These are phyloP conservation scores for Vitis amurensis DNA, from an alignment of 164 flowering plant genomes.

Conservation along the genomic window DNA sequence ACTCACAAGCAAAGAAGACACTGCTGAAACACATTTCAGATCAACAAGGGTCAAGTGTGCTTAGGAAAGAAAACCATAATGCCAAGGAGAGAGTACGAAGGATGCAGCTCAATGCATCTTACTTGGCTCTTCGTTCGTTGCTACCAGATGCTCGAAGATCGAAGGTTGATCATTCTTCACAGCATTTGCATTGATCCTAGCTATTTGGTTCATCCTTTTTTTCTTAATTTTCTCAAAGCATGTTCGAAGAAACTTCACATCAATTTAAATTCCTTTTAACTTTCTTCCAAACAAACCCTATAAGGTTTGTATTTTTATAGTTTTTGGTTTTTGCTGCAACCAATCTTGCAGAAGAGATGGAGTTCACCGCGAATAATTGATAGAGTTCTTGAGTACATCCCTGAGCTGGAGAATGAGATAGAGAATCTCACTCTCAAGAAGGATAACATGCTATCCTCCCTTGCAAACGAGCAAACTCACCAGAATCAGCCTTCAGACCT, in stretches of 20 bases:
- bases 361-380: slow-evolving; percentile 30
- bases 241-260: no score
- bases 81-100: slow-evolving; percentile 45
- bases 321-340: no score
- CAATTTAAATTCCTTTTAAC: no score
- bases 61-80: slow-evolving; percentile 36
- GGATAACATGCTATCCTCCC: slow-evolving; percentile 4
- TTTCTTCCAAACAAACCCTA: no score
- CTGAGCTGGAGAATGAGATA: slow-evolving; percentile 37
- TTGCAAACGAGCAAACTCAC: background rate
- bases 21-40: background rate
- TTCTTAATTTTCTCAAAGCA: no score
- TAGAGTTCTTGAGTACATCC: slow-evolving; percentile 33
- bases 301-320: no score
- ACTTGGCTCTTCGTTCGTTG: slow-evolving; percentile 29
- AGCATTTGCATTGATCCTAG: background rate
- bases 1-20: background rate
- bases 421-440: slow-evolving; percentile 25
- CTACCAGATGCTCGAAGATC: slow-evolving; percentile 33
- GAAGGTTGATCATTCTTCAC: slow-evolving; percentile 21
- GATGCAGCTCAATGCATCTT: slow-evolving; percentile 37
- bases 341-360: slow-evolving; percentile 33
- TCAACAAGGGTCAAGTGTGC: slow-evolving; percentile 5
- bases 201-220: no score
- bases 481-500: background rate